These are phyloP conservation scores for Monosporascus sp. DNA, from an alignment of 2,329 filamentous ascomycete genomes.

Conservation along the genomic window DNA sequence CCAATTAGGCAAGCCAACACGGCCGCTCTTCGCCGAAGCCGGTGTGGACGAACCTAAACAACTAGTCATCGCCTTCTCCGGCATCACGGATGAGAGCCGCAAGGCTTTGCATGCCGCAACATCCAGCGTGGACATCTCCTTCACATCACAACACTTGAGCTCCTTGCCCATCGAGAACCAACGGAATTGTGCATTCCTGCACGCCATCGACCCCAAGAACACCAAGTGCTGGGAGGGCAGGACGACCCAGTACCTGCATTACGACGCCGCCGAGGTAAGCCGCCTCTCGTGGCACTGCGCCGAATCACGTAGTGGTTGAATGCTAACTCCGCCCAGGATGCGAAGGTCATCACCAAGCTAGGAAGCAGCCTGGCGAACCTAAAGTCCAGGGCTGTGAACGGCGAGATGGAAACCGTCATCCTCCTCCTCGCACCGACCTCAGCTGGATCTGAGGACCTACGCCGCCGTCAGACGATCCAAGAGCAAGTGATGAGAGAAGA, in stretches of 20 bases:
- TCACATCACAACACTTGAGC: slow-evolving; percentile 41
- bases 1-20: slow-evolving; percentile 49
- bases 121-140: slow-evolving; percentile 37
- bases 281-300: background rate
- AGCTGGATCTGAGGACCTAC: slow-evolving; percentile 32
- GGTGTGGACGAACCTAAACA: slow-evolving; percentile 38
- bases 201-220: slow-evolving; percentile 17
- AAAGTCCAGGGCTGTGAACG: slow-evolving; percentile 37
- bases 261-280: slow-evolving; percentile 21
- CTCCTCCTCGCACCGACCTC: slow-evolving; percentile 46
- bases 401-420: slow-evolving; percentile 51
- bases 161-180: slow-evolving; percentile 36
- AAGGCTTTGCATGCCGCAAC: slow-evolving; percentile 36
- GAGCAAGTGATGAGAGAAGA: slow-evolving; percentile 39
- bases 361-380: slow-evolving; percentile 40
- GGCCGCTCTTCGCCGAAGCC: slow-evolving; percentile 44
- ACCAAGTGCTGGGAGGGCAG: slow-evolving; percentile 23
- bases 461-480: slow-evolving; percentile 35
- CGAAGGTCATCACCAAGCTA: slow-evolving; percentile 37
- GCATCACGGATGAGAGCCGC: slow-evolving; percentile 42
- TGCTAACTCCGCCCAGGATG: slow-evolving; percentile 29
- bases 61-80: slow-evolving; percentile 55
- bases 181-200: slow-evolving; percentile 27
- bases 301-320: background rate
- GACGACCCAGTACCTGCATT: slow-evolving; percentile 25